Conservation (phyloP, 768 basidiomycete species). For the Kwoniella sp. region DNA sequence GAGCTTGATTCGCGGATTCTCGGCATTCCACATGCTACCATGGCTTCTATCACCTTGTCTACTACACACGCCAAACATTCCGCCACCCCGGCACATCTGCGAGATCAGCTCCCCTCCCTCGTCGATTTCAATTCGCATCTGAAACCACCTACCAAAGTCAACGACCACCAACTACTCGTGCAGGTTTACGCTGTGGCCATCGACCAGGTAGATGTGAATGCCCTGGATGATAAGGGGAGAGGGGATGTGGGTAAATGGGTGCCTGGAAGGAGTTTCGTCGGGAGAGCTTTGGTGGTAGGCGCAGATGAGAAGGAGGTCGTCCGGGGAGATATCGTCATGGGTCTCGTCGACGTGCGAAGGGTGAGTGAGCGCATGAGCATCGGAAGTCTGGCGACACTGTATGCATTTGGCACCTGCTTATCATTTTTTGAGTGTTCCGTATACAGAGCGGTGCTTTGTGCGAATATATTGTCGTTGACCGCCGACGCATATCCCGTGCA, state of each 20-base stretch:
- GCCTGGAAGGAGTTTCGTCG: conserved; percentile 84
- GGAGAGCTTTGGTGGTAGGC: conserved; percentile 78
- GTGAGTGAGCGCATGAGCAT: conserved; percentile 59
- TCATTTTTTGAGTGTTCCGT: neutral
- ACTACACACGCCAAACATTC: conserved; percentile 23
- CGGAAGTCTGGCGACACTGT: no score
- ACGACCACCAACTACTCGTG: conserved; percentile 70
- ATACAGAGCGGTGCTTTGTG: conserved; percentile 79
- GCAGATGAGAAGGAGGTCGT: conserved; percentile 72
- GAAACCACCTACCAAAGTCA: conserved; percentile 72
- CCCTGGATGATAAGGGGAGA: conserved; percentile 53
- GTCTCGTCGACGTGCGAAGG: conserved; percentile 76
- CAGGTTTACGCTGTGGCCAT: conserved; percentile 89
- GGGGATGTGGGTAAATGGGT: conserved; percentile 66
- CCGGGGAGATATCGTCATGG: conserved; percentile 85
- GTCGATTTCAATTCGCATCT: conserved; percentile 71
- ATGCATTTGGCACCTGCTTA: no score
- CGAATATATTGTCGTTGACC: conserved; percentile 84
- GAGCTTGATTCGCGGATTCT: conserved; percentile 72
- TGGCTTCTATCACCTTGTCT: conserved; percentile 69
- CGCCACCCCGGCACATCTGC: conserved; percentile 55
- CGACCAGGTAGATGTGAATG: conserved; percentile 73
- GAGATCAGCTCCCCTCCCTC: conserved; percentile 51
- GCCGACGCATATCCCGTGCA: conserved; percentile 72
- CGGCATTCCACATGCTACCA: conserved; percentile 81